Base-by-base conservation (phyloP, 306 rosid genomes). In the Cucumis melo region DNA sequence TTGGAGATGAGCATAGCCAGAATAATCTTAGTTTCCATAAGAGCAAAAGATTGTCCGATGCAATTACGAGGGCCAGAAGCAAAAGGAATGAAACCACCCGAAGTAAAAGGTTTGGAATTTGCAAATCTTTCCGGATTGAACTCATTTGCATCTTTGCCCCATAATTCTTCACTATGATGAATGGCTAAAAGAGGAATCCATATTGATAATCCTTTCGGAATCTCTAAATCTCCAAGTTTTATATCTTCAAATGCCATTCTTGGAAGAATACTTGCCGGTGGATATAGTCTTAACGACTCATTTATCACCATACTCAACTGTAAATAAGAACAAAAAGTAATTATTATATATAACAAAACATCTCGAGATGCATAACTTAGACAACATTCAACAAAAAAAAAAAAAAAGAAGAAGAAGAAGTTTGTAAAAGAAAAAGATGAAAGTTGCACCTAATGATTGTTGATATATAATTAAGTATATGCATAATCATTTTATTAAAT, bases 121-220 rank as follows among this genome's bases (percentile, higher is more conserved):
- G 89, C 88, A 73, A 95, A 95, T 59, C 99, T 87, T 24, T 89
- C 85, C 0, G 99, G 99, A 74, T 95, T 90, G 82, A 95, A 95
- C 82, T 90, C 93, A 80, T 95, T 92, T 11, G 88, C 99, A 81
- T 95, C 98, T 81, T 92, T 86, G 0, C 99, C 99, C 98, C 99
- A 95, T 42, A 92, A 1, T 32, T 89, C 92, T 80, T 88, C 83
- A 58, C 92, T 92, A 29, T 95, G 99, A 77, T 95, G 98, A 80
- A 95, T 95, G 20, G 99, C 99, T 50, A 95, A 75, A 34, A 95
- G 96, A 3, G 99, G 99, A 1, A 95, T 92, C 99, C 99, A 95
- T 79, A 95, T 85, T 36, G 99, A 92, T 21, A 95, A 80, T 1
- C 99, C 99, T 77, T 92, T 92, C 0, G 99, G 99, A 51, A 95